Evolutionary conservation across 176 grass and related monocot species (phyloP).

Genomic region (Cymbopogon citratus): DNA sequence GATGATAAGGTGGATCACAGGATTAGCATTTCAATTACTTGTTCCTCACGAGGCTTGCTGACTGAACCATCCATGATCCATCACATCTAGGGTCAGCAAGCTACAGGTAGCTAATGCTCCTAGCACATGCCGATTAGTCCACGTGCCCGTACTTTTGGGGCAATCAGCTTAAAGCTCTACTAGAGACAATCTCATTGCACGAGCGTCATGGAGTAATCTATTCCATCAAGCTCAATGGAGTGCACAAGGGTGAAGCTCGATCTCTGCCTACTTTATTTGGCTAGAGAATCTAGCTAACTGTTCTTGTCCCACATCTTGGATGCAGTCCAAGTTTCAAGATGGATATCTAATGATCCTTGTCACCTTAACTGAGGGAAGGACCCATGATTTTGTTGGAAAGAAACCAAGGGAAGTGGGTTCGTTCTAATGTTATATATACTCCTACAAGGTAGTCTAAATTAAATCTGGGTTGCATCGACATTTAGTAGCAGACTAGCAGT

Average conservation of each 20-base stretch:
- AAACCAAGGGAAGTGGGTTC: not conserved
- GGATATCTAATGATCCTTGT: conserved; percentile 37
- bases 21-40: not conserved
- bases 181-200: conserved; percentile 6
- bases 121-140: conserved; percentile 48
- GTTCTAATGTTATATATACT: not conserved
- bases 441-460: not conserved
- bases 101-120: not conserved
- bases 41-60: conserved; percentile 3
- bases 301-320: conserved; percentile 30
- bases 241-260: not conserved
- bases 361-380: conserved; percentile 33
- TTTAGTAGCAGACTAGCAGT: not conserved
- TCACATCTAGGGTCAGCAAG: conserved; percentile 23
- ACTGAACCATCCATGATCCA: not conserved
- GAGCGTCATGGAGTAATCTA: conserved; percentile 30
- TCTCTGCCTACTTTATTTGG: conserved; percentile 35
- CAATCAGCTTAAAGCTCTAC: not conserved
- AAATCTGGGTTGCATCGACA: not conserved
- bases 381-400: conserved; percentile 32
- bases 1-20: not conserved
- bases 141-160: conserved; percentile 30
- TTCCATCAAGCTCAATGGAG: conserved; percentile 5
- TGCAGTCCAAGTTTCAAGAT: conserved; percentile 45
- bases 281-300: conserved; percentile 43